A percentile compares a stretch with the other conserved stretches of the same genome.
Evolutionary conservation across 106 monocot species (phyloP).

Genomic region (Cymbidium sinense): DNA sequence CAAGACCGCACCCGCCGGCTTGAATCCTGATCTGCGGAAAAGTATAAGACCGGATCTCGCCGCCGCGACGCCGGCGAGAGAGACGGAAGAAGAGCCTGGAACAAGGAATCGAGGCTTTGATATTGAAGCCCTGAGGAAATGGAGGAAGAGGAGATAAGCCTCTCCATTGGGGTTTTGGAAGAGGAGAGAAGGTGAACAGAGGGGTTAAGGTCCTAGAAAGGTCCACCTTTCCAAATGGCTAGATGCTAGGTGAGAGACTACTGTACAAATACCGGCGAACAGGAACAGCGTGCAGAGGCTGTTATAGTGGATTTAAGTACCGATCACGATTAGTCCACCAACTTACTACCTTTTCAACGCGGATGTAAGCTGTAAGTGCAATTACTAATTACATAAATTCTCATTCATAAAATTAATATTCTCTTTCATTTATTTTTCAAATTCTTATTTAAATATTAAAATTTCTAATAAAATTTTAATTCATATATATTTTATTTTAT

Average conservation of each 20-base stretch:
- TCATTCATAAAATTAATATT: too few relatives aligned
- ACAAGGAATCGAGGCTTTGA: not conserved
- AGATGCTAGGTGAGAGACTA: not conserved
- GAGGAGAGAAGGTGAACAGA: not conserved
- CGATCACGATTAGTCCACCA: not conserved
- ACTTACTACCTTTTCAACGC: not conserved
- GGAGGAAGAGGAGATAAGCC: not conserved
- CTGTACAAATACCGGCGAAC: not conserved
- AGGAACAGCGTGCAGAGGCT: not conserved
- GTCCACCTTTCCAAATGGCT: too few relatives aligned
- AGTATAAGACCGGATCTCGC: not conserved
- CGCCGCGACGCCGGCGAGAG: not conserved
- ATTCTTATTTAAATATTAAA: too few relatives aligned
- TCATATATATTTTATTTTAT: too few relatives aligned
- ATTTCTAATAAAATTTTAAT: too few relatives aligned
- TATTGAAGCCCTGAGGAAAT: not conserved
- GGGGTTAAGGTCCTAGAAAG: too few relatives aligned
- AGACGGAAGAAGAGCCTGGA: not conserved
- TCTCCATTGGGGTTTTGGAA: constrained; percentile 3
- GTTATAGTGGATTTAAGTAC: not conserved
- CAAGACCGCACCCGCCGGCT: not conserved
- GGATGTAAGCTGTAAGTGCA: too few relatives aligned
- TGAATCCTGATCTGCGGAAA: constrained; percentile 3
- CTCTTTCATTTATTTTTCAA: too few relatives aligned
- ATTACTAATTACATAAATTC: too few relatives aligned